These are phyloP conservation scores for Spinellus fusiger DNA, from an alignment of 192 early-diverging fungal genomes.

Conservation along the genomic window DNA sequence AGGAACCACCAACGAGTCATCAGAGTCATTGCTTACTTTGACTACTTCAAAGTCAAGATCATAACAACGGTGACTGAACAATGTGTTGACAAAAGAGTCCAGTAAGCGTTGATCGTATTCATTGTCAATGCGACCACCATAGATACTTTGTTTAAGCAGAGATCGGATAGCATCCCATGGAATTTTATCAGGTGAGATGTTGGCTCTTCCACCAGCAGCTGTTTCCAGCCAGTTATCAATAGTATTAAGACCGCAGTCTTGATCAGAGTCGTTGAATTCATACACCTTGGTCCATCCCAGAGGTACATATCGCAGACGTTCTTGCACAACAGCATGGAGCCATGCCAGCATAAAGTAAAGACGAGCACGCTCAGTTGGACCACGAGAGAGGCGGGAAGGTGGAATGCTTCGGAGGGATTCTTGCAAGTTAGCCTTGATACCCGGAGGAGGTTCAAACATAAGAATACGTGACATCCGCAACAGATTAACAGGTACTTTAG, in stretches of 20 bases:
- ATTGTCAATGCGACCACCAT: conserved; percentile 96
- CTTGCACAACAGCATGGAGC: conserved; percentile 92
- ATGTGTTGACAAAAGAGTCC: conserved; percentile 74
- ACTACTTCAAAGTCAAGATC: conserved; percentile 62
- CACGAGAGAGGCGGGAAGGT: conserved; percentile 43
- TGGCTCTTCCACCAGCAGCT: conserved; percentile 71
- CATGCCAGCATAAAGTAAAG: conserved; percentile 95
- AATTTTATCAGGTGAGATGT: conserved; percentile 90
- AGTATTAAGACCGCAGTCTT: conserved; percentile 82
- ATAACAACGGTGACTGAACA: conserved; percentile 77
- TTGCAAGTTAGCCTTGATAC: conserved; percentile 88
- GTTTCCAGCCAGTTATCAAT: conserved; percentile 91
- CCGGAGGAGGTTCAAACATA: conserved; percentile 94
- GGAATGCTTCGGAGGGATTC: conserved; percentile 74
- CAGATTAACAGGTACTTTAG: conserved; percentile 91
- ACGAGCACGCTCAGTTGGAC: conserved; percentile 81
- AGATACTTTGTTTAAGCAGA: conserved; percentile 83
- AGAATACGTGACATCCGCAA: conserved; percentile 85
- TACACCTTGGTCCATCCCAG: conserved; percentile 97
- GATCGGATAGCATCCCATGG: conserved; percentile 93
- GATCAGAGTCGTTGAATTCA: conserved; percentile 98
- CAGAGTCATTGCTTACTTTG: conserved; percentile 16
- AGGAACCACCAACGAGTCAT: conserved; percentile 59
- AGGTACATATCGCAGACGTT: conserved; percentile 94
- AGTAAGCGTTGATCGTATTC: conserved; percentile 84